Base-by-base conservation (phyloP, 2,329 filamentous ascomycete species). In the Tympanopsis confertula region DNA sequence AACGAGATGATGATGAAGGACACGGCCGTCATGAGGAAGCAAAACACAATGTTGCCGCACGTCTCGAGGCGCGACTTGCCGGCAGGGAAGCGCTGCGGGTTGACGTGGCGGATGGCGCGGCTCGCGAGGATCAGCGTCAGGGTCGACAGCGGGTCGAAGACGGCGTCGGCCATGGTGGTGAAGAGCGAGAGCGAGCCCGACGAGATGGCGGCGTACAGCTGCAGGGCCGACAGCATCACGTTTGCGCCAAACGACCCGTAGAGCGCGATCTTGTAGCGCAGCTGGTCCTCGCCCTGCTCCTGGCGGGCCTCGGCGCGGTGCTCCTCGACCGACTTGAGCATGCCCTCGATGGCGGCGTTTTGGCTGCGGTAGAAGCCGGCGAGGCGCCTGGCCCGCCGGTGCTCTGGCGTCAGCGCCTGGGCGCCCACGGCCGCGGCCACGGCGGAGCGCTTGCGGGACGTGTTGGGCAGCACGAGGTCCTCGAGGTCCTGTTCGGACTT, bases 11-110 rank as follows among this genome's bases (percentile, higher is more conserved):
- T 77, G 52, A 96, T 86, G 46, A 93, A 69, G 0, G 87, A 94
- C 5, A 96, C 89, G 10, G 86, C 68, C 15, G 80, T 87, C 91
- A 98, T 96, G 48, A 98, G 68, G 59, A 94, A 94, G 61, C 87
- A 94, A 59, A 98, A 98, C 42, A 82, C 78, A 45, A 96, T 95
- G 53, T 96, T 98, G 38, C 91, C 91, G 0, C 88, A 85, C 0
- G 88, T 96, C 61, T 96, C 89, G 44, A 98, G 84, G 20, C 91
- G 81, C 4, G 88, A 87, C 57, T 94, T 95, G 45, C 89, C 89
- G 0, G 84, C 87, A 0, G 89, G 89, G 54, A 94, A 98, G 35
- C 83, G 82, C 37, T 79, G 75, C 2, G 84, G 74, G 50, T 98
- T 87, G 28, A 96, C 89, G 38, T 76, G 78, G 49, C 82, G 83